phyloP scores from a whole-genome alignment of 306 rosid genomes.

The Glycine latifolia region DNA sequence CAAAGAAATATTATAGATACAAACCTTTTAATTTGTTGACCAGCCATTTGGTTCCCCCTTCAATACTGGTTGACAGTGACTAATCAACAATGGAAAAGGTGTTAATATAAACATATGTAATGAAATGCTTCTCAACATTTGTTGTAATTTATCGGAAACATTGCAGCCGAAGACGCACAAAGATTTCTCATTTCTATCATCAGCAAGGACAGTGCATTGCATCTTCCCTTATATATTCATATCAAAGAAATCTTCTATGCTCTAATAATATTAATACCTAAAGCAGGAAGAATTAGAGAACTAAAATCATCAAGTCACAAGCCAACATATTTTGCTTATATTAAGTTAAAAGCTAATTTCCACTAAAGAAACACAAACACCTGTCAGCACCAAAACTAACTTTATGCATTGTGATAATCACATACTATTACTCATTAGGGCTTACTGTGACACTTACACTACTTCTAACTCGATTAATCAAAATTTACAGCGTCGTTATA shows the following conservation, averaged over 20 bases:
- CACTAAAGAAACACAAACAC: not conserved
- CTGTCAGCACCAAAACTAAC: not conserved
- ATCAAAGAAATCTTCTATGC: slow-evolving; percentile 9
- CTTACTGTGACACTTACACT: not conserved
- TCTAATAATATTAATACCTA: not conserved
- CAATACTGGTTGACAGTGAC: slow-evolving; percentile 75
- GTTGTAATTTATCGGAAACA: slow-evolving; percentile 8
- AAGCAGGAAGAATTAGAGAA: slow-evolving; percentile 30
- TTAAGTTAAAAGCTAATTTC: slow-evolving; percentile 7
- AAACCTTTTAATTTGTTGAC: slow-evolving; percentile 86
- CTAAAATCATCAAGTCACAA: slow-evolving; percentile 9
- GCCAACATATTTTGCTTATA: not conserved
- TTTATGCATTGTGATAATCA: slow-evolving; percentile 5
- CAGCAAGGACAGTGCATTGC: slow-evolving; percentile 21
- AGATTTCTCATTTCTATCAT: slow-evolving; percentile 29
- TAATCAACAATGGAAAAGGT: slow-evolving; percentile 42
- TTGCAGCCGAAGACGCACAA: not conserved
- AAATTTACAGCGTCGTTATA: not conserved
- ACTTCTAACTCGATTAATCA: not conserved
- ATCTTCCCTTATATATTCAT: slow-evolving; percentile 33
- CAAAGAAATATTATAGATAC: slow-evolving; percentile 33
- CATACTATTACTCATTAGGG: not conserved
- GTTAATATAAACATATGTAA: slow-evolving; percentile 47
- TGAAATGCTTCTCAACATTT: slow-evolving; percentile 26
- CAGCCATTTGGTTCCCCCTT: slow-evolving; percentile 86